These are phyloP conservation scores for Pilasporangium apinafurcum DNA, from an alignment of 352 stramenopile genomes.

Conservation along the genomic window DNA sequence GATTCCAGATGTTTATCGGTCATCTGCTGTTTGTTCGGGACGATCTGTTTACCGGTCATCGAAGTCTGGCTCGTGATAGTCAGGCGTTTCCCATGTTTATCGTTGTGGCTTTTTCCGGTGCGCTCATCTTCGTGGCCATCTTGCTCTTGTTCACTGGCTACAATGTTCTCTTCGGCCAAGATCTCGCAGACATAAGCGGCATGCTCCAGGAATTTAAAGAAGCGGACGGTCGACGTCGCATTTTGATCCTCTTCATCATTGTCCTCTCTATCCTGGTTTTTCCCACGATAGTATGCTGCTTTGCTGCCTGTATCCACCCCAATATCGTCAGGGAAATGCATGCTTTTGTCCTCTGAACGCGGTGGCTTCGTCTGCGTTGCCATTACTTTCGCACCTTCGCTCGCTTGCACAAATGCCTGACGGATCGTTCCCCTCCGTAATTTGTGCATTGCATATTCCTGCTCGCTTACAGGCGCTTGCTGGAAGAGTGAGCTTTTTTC, in stretches of 20 bases:
- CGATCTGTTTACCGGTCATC: constrained; percentile 19
- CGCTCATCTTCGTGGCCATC: constrained; percentile 5
- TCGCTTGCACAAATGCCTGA: constrained; percentile 54
- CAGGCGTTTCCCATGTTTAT: constrained; percentile 2
- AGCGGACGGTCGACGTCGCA: constrained; percentile 28
- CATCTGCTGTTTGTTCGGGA: constrained; percentile 21
- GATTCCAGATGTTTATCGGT: too few relatives aligned
- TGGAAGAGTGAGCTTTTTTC: constrained; percentile 69
- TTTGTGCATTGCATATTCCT: constrained; percentile 47
- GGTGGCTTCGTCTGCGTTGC: constrained; percentile 46
- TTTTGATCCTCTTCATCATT: constrained; percentile 10
- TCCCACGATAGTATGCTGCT: constrained; percentile 1
- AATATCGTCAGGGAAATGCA: constrained; percentile 76
- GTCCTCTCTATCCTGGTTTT: neutral
- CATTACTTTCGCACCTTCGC: constrained; percentile 41
- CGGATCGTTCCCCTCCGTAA: constrained; percentile 41
- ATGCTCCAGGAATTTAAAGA: constrained; percentile 60
- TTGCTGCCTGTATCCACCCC: constrained; percentile 47
- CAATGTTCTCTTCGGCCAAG: constrained; percentile 43
- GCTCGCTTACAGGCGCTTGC: constrained; percentile 41
- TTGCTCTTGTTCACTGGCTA: constrained; percentile 9
- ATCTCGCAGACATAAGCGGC: constrained; percentile 51
- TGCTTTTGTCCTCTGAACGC: constrained; percentile 32
- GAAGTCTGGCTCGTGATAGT: constrained; percentile 1
- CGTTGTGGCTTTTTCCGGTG: constrained; percentile 4